These are phyloP conservation scores for Ophiostoma triangulosporum DNA, from an alignment of 2,329 filamentous ascomycete species.

Conservation along the genomic window DNA sequence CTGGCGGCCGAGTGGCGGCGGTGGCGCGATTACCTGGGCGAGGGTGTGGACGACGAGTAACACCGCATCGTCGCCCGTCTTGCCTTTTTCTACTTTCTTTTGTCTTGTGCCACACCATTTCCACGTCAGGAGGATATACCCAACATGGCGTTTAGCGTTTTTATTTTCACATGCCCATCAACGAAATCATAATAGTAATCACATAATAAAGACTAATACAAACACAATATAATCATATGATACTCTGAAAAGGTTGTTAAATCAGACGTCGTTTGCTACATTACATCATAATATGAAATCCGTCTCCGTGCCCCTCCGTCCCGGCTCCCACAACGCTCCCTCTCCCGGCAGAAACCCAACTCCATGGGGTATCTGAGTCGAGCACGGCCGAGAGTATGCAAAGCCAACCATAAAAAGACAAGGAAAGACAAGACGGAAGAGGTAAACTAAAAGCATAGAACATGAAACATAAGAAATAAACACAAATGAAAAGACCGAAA, in stretches of 20 bases:
- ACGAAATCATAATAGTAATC: no score
- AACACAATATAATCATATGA: no score
- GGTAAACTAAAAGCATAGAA: background rate
- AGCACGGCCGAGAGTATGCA: background rate
- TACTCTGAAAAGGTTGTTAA: no score
- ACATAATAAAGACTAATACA: no score
- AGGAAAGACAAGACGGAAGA: background rate
- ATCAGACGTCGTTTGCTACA: no score
- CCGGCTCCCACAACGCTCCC: background rate
- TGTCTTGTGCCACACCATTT: no score
- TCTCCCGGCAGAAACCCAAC: background rate
- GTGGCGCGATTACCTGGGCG: background rate
- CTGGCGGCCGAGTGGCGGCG: background rate
- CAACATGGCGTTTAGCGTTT: no score
- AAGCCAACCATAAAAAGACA: background rate
- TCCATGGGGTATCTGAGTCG: background rate
- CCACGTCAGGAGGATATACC: no score
- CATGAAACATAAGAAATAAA: background rate
- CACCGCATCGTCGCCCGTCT: background rate
- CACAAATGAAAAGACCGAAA: background rate
- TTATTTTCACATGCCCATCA: no score
- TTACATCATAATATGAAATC: background rate
- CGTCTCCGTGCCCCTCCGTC: background rate
- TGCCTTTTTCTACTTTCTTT: background rate
- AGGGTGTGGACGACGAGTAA: background rate